A percentile compares a stretch with the other conserved stretches of the same genome.
These are phyloP conservation scores for Uncinocarpus reesii DNA, from an alignment of 2,329 filamentous ascomycete genomes.

Conservation along the genomic window DNA sequence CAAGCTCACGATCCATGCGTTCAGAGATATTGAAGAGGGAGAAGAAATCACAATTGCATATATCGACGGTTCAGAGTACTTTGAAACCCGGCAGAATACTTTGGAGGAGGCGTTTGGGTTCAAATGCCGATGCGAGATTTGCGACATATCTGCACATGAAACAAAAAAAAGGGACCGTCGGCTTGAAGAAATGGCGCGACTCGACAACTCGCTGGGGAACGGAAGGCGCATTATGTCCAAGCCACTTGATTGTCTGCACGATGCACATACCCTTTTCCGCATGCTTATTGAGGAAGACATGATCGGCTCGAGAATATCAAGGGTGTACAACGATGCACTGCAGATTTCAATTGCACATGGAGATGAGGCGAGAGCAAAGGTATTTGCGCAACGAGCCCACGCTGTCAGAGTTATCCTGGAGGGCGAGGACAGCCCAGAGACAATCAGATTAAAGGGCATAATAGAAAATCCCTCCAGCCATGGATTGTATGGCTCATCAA, in stretches of 20 bases:
- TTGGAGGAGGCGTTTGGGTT: conserved; percentile 16
- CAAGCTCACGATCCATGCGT: conserved; percentile 15
- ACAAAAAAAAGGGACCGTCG: conserved; percentile 9
- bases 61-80: conserved; percentile 8
- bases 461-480: conserved; percentile 23
- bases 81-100: conserved; percentile 6
- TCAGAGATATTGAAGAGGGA: conserved; percentile 15
- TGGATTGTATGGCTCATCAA: conserved; percentile 18
- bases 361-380: conserved; percentile 36
- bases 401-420: conserved; percentile 30
- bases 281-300: conserved; percentile 13
- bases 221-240: conserved; percentile 12
- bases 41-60: conserved; percentile 18
- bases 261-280: conserved; percentile 9
- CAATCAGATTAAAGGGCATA: conserved; percentile 21
- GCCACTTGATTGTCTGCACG: conserved; percentile 12
- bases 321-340: conserved; percentile 14
- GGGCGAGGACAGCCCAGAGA: conserved; percentile 34
- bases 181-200: conserved; percentile 7
- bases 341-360: conserved; percentile 36
- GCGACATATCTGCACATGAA: conserved; percentile 5
- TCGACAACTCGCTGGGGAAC: conserved; percentile 10
- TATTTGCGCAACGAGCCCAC: conserved; percentile 35
- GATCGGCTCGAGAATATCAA: conserved; percentile 12
- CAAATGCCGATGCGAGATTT: conserved; percentile 14